A percentile compares a stretch with the other conserved stretches of the same genome.
Evolutionary conservation across 108 stramenopile genomes (phyloP).

Genomic region (Skeletonema grethae): DNA sequence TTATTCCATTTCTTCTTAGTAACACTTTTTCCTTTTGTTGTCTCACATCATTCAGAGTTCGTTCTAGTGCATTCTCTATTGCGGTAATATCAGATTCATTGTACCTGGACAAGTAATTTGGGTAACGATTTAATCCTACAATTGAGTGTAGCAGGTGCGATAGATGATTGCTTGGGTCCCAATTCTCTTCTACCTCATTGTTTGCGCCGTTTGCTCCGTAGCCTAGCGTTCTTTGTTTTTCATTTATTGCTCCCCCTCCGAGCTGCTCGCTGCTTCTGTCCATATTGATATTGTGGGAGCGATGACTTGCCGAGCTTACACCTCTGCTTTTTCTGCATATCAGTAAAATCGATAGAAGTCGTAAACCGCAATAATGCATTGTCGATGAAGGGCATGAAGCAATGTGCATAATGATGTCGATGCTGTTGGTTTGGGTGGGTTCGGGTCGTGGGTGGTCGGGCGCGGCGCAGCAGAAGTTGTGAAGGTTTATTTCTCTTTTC

Average conservation of each 20-base stretch:
- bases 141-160: constrained; percentile 80
- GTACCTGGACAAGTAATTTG: constrained; percentile 72
- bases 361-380: neutral
- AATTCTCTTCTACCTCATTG: constrained; percentile 9
- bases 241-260: constrained; percentile 82
- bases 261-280: constrained; percentile 6
- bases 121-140: constrained; percentile 82
- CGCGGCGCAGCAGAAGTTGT: no score
- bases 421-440: no score
- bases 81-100: constrained; percentile 46
- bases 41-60: constrained; percentile 51
- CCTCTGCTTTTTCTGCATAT: neutral
- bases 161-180: constrained; percentile 47
- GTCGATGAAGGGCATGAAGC: no score
- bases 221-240: constrained; percentile 58
- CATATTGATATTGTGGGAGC: neutral
- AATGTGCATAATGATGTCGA: no score
- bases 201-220: neutral
- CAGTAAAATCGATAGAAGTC: neutral
- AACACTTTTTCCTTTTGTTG: constrained; percentile 44
- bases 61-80: constrained; percentile 63
- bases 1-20: constrained; percentile 29
- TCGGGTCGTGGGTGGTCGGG: no score
- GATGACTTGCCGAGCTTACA: neutral
- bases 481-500: neutral